Evolutionary conservation across 1,284 basidiomycete genomes (phyloP).

Genomic region (Phenoliferia sp.): DNA sequence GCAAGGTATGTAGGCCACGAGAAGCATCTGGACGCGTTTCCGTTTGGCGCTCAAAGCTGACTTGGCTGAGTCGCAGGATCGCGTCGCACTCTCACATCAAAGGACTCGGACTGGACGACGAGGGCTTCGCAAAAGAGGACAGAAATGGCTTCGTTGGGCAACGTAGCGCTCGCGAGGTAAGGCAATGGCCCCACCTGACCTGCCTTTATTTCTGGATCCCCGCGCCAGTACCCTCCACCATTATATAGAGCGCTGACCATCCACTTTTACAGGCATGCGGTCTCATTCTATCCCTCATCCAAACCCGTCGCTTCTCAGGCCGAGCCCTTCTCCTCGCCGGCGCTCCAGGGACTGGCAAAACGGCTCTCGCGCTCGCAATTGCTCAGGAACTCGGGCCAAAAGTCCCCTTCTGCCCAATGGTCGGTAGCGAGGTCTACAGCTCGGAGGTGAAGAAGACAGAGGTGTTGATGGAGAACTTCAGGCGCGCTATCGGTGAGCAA

Average conservation of each 20-base stretch:
- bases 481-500: slow-evolving; percentile 85
- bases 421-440: slow-evolving; percentile 93
- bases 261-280: slow-evolving; percentile 67
- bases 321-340: slow-evolving; percentile 81
- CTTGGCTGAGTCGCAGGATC: slow-evolving; percentile 40
- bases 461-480: slow-evolving; percentile 91
- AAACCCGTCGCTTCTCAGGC: slow-evolving; percentile 86
- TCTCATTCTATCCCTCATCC: slow-evolving; percentile 83
- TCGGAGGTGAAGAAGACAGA: slow-evolving; percentile 99
- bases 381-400: slow-evolving; percentile 91
- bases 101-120: slow-evolving; percentile 82
- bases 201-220: not conserved
- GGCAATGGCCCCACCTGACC: too few species aligned
- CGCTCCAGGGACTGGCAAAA: slow-evolving; percentile 90
- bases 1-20: not conserved
- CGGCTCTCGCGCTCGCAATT: slow-evolving; percentile 87
- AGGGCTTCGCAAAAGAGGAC: slow-evolving; percentile 70
- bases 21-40: slow-evolving; percentile 2
- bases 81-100: slow-evolving; percentile 93
- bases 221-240: not conserved
- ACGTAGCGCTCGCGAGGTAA: slow-evolving; percentile 81
- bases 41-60: not conserved
- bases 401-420: slow-evolving; percentile 98
- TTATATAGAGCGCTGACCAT: too few species aligned
- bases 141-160: slow-evolving; percentile 90